Evolutionary conservation across 305 asterid species (phyloP).

Genomic region (Salvia sclarea): DNA sequence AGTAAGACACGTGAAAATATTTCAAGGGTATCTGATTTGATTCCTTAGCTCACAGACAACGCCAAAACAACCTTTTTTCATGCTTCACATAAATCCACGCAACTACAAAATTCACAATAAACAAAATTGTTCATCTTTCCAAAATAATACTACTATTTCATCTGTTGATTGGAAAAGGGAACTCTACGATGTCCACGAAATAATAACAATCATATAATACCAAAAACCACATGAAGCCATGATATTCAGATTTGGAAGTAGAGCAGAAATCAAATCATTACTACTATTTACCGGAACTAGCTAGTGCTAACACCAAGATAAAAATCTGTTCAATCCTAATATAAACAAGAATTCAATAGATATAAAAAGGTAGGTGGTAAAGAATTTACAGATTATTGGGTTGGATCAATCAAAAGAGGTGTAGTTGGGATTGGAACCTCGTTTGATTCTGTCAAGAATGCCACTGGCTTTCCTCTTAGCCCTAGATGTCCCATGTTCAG

Average conservation of each 20-base stretch:
- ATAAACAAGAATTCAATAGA: constrained; percentile 24
- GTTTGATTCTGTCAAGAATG: constrained; percentile 49
- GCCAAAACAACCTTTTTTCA: constrained; percentile 24
- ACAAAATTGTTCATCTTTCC: too few relatives aligned
- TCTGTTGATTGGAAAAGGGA: background rate
- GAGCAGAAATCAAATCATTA: background rate
- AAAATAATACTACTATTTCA: background rate
- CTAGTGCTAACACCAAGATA: constrained; percentile 20
- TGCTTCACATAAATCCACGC: background rate
- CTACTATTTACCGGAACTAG: constrained; percentile 31
- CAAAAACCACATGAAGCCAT: too few relatives aligned
- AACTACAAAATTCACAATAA: constrained; percentile 1
- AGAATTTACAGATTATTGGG: constrained; percentile 40
- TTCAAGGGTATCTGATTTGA: background rate
- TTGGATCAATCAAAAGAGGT: constrained; percentile 35
- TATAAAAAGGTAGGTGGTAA: constrained; percentile 12
- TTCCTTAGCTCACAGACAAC: background rate
- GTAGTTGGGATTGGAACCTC: constrained; percentile 28
- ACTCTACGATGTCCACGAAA: too few relatives aligned
- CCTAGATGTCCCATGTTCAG: constrained; percentile 50
- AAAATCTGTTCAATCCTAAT: constrained; percentile 24
- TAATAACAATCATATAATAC: too few relatives aligned
- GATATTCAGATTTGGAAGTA: background rate
- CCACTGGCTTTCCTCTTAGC: constrained; percentile 58
- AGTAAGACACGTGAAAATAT: background rate